Percentiles rank a stretch among this genome's conserved stretches.
Conservation (phyloP, 768 basidiomycete species). For the Tricholoma sp. region DNA sequence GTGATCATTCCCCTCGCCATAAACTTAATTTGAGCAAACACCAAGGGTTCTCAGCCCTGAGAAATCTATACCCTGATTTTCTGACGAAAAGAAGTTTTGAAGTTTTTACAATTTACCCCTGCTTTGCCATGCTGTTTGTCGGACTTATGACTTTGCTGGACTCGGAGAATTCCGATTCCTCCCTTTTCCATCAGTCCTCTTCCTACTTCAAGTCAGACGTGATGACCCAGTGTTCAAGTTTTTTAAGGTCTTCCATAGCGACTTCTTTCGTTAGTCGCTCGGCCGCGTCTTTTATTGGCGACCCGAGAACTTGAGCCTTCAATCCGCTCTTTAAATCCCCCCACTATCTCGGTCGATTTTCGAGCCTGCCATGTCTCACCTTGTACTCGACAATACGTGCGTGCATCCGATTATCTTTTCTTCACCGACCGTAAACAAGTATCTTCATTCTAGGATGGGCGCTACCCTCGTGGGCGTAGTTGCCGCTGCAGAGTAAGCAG, state of each 20-base stretch:
- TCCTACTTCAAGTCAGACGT: not conserved
- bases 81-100: too few relatives aligned
- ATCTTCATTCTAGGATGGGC: constrained; percentile 33
- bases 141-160: too few relatives aligned
- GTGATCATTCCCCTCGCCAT: too few relatives aligned
- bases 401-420: constrained; percentile 1
- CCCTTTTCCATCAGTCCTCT: not conserved
- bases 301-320: not conserved
- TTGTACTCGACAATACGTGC: constrained; percentile 17
- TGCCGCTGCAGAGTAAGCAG: constrained; percentile 39
- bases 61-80: too few relatives aligned
- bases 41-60: too few relatives aligned
- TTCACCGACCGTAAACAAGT: not conserved
- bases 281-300: constrained; percentile 1
- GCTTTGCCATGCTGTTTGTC: too few relatives aligned
- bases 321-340: constrained; percentile 6
- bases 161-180: too few relatives aligned
- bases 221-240: not conserved
- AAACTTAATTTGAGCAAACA: too few relatives aligned
- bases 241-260: constrained; percentile 4
- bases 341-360: not conserved
- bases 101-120: too few relatives aligned
- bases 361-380: constrained; percentile 7
- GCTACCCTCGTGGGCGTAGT: constrained; percentile 47
- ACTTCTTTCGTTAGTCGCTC: constrained; percentile 5